A percentile compares a stretch with the other conserved stretches of the same genome.
phyloP scores from a whole-genome alignment of 1,139 yeast genomes.

The Kodamaea sp. region DNA sequence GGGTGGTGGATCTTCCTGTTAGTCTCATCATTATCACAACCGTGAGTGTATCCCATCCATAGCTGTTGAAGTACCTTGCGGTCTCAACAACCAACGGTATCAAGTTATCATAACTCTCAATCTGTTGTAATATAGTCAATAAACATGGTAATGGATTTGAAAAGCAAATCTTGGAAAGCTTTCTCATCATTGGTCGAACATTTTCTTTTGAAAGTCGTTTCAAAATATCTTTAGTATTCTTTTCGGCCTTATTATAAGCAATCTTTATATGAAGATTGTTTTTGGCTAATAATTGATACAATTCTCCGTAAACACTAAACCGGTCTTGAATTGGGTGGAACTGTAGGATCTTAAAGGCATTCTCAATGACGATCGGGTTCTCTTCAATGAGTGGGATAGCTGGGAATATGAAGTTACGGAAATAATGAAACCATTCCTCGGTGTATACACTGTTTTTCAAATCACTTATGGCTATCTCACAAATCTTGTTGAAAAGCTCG shows the following conservation, averaged over 20 bases:
- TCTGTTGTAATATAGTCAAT: slow-evolving; percentile 58
- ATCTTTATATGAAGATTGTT: slow-evolving; percentile 56
- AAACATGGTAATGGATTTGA: slow-evolving; percentile 82
- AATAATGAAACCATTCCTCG: slow-evolving; percentile 57
- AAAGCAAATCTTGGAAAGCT: slow-evolving; percentile 71
- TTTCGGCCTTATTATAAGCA: slow-evolving; percentile 69
- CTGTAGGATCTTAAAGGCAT: slow-evolving; percentile 54
- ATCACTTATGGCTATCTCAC: slow-evolving; percentile 52
- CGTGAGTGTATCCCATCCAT: slow-evolving; percentile 85
- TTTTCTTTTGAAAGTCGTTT: slow-evolving; percentile 88
- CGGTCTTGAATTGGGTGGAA: slow-evolving; percentile 60
- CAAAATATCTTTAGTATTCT: slow-evolving; percentile 73
- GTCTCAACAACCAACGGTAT: slow-evolving; percentile 76
- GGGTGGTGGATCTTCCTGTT: slow-evolving; percentile 67
- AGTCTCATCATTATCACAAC: slow-evolving; percentile 70
- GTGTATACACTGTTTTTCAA: slow-evolving; percentile 18
- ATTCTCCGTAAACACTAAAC: slow-evolving; percentile 80
- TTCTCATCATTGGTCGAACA: slow-evolving; percentile 70
- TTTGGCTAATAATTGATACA: slow-evolving; percentile 55
- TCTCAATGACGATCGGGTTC: slow-evolving; percentile 62
- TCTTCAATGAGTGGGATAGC: slow-evolving; percentile 57
- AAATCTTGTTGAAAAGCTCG: slow-evolving; percentile 52
- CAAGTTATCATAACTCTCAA: slow-evolving; percentile 90
- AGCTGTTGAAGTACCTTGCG: slow-evolving; percentile 70
- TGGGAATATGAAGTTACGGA: slow-evolving; percentile 67